Percentiles rank a stretch among this genome's conserved stretches.
Evolutionary conservation across 192 early-diverging fungal genomes (phyloP).

Genomic region (Paraglomus brasilianum): DNA sequence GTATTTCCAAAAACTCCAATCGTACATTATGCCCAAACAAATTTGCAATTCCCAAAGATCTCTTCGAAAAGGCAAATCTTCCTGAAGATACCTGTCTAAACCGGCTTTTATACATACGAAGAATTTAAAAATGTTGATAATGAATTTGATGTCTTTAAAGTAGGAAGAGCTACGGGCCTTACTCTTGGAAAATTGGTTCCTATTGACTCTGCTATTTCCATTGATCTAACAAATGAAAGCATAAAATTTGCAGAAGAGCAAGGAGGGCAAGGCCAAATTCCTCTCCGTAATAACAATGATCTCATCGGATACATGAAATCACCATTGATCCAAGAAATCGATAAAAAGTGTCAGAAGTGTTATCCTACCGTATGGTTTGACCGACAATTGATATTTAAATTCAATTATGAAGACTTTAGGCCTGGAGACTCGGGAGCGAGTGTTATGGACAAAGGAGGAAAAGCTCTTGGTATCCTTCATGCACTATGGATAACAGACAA

Average conservation of each 20-base stretch:
- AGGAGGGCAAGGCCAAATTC: background rate
- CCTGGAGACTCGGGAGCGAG: slow-evolving; percentile 7
- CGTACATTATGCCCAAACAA: slow-evolving; percentile 1
- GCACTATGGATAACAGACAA: background rate
- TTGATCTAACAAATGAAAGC: background rate
- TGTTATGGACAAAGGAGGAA: background rate
- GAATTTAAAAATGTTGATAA: slow-evolving; percentile 1
- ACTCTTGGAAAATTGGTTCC: slow-evolving; percentile 15
- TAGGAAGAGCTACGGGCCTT: slow-evolving; percentile 9
- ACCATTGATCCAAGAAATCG: slow-evolving; percentile 3
- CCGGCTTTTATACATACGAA: slow-evolving; percentile 16
- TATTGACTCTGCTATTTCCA: background rate
- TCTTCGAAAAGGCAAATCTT: background rate
- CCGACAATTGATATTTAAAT: slow-evolving; percentile 6
- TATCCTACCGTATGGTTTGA: slow-evolving; percentile 20
- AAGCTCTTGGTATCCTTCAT: slow-evolving; percentile 16
- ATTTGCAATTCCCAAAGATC: background rate
- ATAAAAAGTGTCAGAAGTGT: slow-evolving; percentile 1
- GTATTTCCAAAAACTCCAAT: background rate
- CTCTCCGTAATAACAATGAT: background rate
- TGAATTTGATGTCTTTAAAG: slow-evolving; percentile 7
- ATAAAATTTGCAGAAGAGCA: background rate
- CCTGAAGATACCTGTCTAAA: slow-evolving; percentile 8
- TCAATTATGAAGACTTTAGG: background rate
- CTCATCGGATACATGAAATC: slow-evolving; percentile 20